These are phyloP conservation scores for Moricandia arvensis DNA, from an alignment of 345 rosid genomes.

Conservation along the genomic window DNA sequence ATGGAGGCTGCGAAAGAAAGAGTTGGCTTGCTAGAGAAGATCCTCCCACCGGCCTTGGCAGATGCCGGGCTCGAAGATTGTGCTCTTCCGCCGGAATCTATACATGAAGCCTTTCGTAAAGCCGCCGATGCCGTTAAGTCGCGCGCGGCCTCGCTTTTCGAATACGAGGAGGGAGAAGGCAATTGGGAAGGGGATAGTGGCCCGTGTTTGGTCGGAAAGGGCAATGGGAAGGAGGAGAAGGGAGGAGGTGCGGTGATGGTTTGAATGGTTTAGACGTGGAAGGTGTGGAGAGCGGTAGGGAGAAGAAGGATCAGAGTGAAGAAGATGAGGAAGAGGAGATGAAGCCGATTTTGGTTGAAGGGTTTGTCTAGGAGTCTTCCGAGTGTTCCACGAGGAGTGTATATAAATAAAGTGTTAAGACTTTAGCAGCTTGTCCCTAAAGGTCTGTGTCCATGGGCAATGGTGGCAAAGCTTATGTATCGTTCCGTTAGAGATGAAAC, in stretches of 20 bases:
- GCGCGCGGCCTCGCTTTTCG: constrained; percentile 47
- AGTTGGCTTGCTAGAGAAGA: constrained; percentile 38
- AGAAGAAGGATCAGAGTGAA: constrained; percentile 13
- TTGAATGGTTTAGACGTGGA: constrained; percentile 22
- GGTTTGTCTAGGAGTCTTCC: constrained; percentile 18
- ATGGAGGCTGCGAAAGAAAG: constrained; percentile 43
- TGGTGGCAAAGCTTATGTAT: constrained; percentile 16
- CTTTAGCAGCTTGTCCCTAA: not conserved
- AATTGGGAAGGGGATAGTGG: not conserved
- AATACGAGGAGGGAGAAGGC: constrained; percentile 36
- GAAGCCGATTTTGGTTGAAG: constrained; percentile 35
- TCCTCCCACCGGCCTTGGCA: constrained; percentile 60
- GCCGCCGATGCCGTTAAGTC: constrained; percentile 61
- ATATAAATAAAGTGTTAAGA: constrained; percentile 20
- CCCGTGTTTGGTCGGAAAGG: constrained; percentile 31
- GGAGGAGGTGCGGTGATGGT: constrained; percentile 31
- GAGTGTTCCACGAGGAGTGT: not conserved
- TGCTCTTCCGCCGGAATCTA: constrained; percentile 63
- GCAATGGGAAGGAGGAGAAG: constrained; percentile 14
- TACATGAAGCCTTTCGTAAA: constrained; percentile 61
- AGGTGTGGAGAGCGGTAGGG: constrained; percentile 14
- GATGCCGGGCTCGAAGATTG: constrained; percentile 78
- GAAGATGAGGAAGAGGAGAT: constrained; percentile 24
- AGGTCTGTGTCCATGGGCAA: not conserved
- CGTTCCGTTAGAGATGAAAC: not conserved